Evolutionary conservation across 352 stramenopile genomes (phyloP), one percentile per base, ranked within the genome.

Genomic region (Phytophthora chlamydospora): DNA sequence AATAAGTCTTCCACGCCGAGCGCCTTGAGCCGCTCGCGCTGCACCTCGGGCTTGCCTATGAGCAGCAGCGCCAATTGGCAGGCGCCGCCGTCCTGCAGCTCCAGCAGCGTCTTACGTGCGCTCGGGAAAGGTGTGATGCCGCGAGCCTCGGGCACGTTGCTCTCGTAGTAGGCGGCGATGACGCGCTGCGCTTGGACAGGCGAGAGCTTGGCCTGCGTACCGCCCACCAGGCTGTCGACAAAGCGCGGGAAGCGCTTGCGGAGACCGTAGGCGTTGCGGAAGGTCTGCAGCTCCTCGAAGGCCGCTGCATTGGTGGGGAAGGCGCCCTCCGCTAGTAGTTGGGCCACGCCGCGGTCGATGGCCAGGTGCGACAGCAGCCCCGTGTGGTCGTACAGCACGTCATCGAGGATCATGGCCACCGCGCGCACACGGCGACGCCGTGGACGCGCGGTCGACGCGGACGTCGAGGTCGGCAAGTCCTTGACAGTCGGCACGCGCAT

Each of bases 331-430:
- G 51, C 50, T 11, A 93, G 74, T 40, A 95, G 58, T 60, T 93
- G 84, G 39, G 85, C 76, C 44, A 91, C 74, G 31, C 78, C 86
- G 36, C 86, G 86, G 46, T 91, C 84, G 58, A 91, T 88, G 2
- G 86, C 84, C 47, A 93, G 79, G 58, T 91, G 82, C 38, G 81
- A 88, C 32, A 95, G 76, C 55, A 90, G 84, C 11, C 76, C 78
- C 44, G 86, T 90, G 65, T 95, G 86, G 59, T 93, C 84, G 64
- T 91, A 95, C 34, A 95, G 68, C 34, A 95, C 86, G 67, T 95
- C 86, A 50, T 95, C 86, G 19, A 95, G 75, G 64, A 91, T 93
- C 74, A 95, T 90, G 35, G 89, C 80, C 14, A 95, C 69, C 1
- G 86, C 86, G 35, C 90, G 77, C 32, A 95, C 76, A 41, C 83